Base-by-base conservation (phyloP, 495 filamentous ascomycete species). In the Aspergillus egyptiacus region DNA sequence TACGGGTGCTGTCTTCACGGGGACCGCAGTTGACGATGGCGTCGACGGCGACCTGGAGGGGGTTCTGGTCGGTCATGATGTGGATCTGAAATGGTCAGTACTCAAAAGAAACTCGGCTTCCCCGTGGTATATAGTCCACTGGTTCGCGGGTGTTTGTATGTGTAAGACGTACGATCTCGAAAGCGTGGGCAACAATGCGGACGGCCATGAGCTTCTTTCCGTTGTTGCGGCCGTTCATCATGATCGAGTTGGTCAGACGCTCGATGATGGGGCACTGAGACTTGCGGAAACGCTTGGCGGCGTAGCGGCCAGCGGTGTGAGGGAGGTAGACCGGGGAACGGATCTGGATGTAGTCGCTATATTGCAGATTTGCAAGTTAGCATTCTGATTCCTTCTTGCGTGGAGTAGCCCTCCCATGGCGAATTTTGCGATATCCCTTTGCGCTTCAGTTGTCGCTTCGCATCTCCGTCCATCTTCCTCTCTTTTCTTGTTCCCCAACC, bases 171-270 rank as follows among this genome's bases (percentile, higher is more conserved):
- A 96, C 90, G 69, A 99, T 97, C 78, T 96, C 94, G 74, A 99
- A 99, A 61, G 91, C 74, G 78, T 99, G 93, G 54, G 91, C 91
- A 64, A 99, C 91, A 56, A 99, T 99, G 72, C 93, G 90, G 71
- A 96, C 90, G 68, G 93, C 94, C 89, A 94, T 95, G 57, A 97
- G 85, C 88, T 99, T 99, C 86, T 99, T 99, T 76, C 93, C 93
- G 87, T 95, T 97, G 85, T 99, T 99, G 75, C 93, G 94, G 69
- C 93, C 93, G 82, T 99, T 95, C 94, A 97, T 97, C 93, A 99
- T 99, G 61, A 99, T 83, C 20, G 93, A 97, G 83, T 99, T 99
- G 78, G 94, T 97, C 53, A 99, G 85, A 70, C 93, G 91, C 86
- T 99, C 93, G 63, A 99, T 95, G 82, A 99, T 97, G 60, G 93